Percentiles rank a stretch among this genome's conserved stretches.
Conservation (phyloP, 2,329 filamentous ascomycete species). For the Knufia petricola region DNA sequence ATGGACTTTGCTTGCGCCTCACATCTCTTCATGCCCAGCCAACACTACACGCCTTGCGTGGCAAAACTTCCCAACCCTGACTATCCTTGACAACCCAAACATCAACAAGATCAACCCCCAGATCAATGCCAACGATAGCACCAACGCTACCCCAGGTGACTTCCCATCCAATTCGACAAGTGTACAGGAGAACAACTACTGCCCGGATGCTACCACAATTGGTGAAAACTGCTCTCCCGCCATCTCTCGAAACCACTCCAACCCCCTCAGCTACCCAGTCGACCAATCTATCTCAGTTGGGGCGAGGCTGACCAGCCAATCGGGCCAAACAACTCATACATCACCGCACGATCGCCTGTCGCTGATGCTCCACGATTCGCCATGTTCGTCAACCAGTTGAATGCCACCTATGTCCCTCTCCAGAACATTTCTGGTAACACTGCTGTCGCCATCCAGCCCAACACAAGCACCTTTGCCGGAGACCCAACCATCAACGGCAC, state of each 20-base stretch:
- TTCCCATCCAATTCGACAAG: slow-evolving; percentile 23
- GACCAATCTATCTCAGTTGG: slow-evolving; percentile 64
- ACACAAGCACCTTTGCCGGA: background rate
- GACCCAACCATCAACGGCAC: slow-evolving; percentile 67
- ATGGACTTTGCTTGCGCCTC: slow-evolving; percentile 72
- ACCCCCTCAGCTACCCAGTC: slow-evolving; percentile 64
- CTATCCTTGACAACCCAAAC: slow-evolving; percentile 68
- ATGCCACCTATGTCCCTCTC: slow-evolving; percentile 60
- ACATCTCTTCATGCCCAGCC: slow-evolving; percentile 65
- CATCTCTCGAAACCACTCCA: slow-evolving; percentile 58
- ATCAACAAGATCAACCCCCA: slow-evolving; percentile 54
- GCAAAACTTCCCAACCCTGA: slow-evolving; percentile 72
- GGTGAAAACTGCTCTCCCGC: slow-evolving; percentile 52
- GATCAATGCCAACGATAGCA: slow-evolving; percentile 54
- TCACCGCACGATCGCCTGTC: slow-evolving; percentile 49
- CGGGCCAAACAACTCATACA: slow-evolving; percentile 74
- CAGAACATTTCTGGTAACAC: slow-evolving; percentile 41
- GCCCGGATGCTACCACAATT: slow-evolving; percentile 44
- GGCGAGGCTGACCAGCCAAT: slow-evolving; percentile 58
- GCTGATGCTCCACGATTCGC: slow-evolving; percentile 54
- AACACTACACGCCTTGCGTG: slow-evolving; percentile 67
- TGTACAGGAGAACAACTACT: slow-evolving; percentile 41
- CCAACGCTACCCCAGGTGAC: slow-evolving; percentile 33
- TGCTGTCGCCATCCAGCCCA: background rate
- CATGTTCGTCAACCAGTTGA: slow-evolving; percentile 57